Conservation (phyloP, 2,329 filamentous ascomycete species). For the Penicillium sp. region DNA sequence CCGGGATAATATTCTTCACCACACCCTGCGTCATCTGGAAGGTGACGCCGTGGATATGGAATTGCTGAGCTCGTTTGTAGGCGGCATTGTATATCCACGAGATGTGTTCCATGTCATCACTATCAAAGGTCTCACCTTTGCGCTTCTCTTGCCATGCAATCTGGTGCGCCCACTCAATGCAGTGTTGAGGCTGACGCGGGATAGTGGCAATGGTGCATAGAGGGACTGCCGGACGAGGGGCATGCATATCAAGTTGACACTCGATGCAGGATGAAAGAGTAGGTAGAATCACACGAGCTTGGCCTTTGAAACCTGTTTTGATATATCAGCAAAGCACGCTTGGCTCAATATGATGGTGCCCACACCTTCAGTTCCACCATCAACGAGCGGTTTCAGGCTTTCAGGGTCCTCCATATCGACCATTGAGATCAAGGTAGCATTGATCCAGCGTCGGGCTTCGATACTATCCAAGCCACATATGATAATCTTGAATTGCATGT, state of each 20-base stretch:
- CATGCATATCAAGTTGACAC: conserved; percentile 98
- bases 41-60: conserved; percentile 87
- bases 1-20: conserved; percentile 98
- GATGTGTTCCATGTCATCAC: conserved; percentile 94
- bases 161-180: conserved; percentile 97
- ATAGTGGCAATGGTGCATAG: conserved; percentile 96
- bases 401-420: conserved; percentile 81
- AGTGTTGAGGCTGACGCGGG: conserved; percentile 94
- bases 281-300: conserved; percentile 86
- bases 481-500: conserved; percentile 93
- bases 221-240: conserved; percentile 92
- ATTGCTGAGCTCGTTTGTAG: conserved; percentile 75
- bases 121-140: conserved; percentile 82
- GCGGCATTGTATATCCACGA: conserved; percentile 94
- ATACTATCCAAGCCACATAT: conserved; percentile 96
- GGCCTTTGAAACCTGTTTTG: conserved; percentile 81
- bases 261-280: conserved; percentile 95
- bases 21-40: conserved; percentile 96
- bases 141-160: conserved; percentile 92
- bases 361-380: conserved; percentile 86
- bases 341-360: not conserved
- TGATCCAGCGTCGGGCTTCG: conserved; percentile 98
- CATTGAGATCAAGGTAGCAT: conserved; percentile 86
- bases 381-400: conserved; percentile 86
- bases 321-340: conserved; percentile 16